A percentile compares a stretch with the other conserved stretches of the same genome.
Conservation (phyloP, 1,284 basidiomycete genomes). For the Tausonia pullulans region DNA sequence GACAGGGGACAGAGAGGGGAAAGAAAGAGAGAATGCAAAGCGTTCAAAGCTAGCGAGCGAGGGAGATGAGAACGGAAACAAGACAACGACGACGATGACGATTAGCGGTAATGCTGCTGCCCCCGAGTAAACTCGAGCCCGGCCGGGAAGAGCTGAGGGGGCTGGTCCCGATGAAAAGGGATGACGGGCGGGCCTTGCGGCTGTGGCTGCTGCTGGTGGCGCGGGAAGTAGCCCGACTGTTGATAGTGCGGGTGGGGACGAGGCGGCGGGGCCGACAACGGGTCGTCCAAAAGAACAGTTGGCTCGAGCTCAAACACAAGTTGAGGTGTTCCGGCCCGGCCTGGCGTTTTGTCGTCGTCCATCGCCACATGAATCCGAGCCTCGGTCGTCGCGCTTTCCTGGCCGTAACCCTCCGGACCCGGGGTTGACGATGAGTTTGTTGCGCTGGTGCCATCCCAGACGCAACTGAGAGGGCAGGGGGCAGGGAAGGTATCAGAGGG, state of each 20-base stretch:
- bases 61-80: not conserved
- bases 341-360: constrained; percentile 4
- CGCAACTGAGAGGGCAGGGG: constrained; percentile 6
- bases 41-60: not conserved
- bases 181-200: not conserved
- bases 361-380: constrained; percentile 31
- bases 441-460: constrained; percentile 28
- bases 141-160: not conserved
- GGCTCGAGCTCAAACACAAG: constrained; percentile 34
- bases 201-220: not conserved
- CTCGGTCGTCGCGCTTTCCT: constrained; percentile 32
- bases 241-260: not conserved
- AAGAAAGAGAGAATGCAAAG: not conserved
- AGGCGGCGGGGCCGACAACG: not conserved
- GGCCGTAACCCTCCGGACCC: constrained; percentile 32
- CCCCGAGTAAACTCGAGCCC: constrained; percentile 8
- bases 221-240: not conserved
- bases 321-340: constrained; percentile 27
- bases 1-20: not conserved
- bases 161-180: not conserved
- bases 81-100: not conserved
- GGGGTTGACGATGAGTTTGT: constrained; percentile 21
- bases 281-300: constrained; percentile 31
- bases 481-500: not conserved
- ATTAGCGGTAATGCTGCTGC: constrained; percentile 1